These are phyloP conservation scores for Aspergillus sp. DNA, from an alignment of 2,329 filamentous ascomycete genomes.

Conservation along the genomic window DNA sequence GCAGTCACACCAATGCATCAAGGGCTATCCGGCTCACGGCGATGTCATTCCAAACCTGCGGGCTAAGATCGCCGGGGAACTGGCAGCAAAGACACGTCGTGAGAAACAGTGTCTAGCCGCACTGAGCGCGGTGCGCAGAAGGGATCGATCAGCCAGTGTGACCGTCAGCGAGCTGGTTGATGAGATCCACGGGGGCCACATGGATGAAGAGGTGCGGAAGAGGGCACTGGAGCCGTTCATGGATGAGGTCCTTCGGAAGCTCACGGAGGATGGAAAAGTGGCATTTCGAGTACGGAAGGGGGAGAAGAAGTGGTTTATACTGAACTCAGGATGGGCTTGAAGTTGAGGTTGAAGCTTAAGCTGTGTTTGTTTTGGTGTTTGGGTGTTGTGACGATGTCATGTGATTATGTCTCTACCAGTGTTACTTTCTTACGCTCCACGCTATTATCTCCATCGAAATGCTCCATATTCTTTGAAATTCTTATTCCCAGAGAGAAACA, in stretches of 20 bases:
- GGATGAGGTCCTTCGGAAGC: conserved; percentile 39
- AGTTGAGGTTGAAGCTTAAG: no score
- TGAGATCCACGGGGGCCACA: conserved; percentile 35
- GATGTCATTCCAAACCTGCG: conserved; percentile 32
- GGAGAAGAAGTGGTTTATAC: conserved; percentile 35
- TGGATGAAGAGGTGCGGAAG: conserved; percentile 27
- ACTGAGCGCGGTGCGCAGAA: conserved; percentile 16
- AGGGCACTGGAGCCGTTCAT: conserved; percentile 41
- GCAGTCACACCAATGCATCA: conserved; percentile 27
- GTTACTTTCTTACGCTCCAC: no score
- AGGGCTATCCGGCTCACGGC: conserved; percentile 46
- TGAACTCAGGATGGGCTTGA: no score
- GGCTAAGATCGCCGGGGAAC: conserved; percentile 34
- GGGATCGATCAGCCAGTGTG: conserved; percentile 26
- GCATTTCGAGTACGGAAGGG: conserved; percentile 35
- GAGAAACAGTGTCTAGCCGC: conserved; percentile 37
- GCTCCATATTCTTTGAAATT: no score
- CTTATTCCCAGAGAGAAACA: no score
- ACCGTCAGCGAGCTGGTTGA: conserved; percentile 41
- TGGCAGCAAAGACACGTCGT: conserved; percentile 34
- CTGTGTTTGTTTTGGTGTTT: no score
- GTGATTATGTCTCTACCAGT: no score
- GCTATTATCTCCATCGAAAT: no score
- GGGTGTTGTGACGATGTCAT: no score
- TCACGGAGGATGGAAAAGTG: conserved; percentile 41